Base-by-base conservation (phyloP, 1,284 basidiomycete genomes). In the Moesziomyces antarcticus region DNA sequence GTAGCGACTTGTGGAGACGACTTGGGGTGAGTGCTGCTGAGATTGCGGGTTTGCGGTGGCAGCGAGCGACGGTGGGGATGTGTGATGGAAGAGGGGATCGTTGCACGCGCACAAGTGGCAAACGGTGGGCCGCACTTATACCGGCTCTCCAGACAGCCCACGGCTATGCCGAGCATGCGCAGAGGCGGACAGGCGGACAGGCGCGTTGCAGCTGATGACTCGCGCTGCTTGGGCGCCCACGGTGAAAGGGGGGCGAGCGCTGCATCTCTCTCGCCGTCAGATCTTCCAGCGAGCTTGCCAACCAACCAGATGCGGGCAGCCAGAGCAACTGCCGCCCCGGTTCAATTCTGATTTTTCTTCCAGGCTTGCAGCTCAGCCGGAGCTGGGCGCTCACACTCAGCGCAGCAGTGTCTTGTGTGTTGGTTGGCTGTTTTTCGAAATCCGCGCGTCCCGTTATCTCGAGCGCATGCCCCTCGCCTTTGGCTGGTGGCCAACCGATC, bases 251-350 rank as follows among this genome's bases (percentile, higher is more conserved):
- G 37, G 37, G 16, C 18, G 37, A 6, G 14, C 27, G 14, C 21
- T 57, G 56, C 56, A 51, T 40, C 49, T 46, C 22, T 24, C 11
- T 21, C 20, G 27, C 18, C 42, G 37, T 14, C 22, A 54, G 59
- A 61, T 61, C 59, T 61, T 61, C 59, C 56, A 58, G 43, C 45
- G 49, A 52, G 11, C 30, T 8, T 0, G 10, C 30, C 16, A 30
- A 46, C 59, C 53, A 63, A 63, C 60, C 54, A 63, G 54, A 63
- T 48, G 47, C 59, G 42, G 50, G 46, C 51, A 50, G 37, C 37
- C 37, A 27, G 42, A 25, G 3, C 25, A 27, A 21, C 52, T 25
- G 14, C n/a, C 24, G 24, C 44, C 51, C 33, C 48, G 37, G 20
- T n/a, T 51, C 37, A 40, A 18, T 54, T 42, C 21, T 16, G 16